Percentiles rank a stretch among this genome's conserved stretches.
Evolutionary conservation across 2,329 filamentous ascomycete genomes (phyloP).

Genomic region (Xylaria arbuscula): DNA sequence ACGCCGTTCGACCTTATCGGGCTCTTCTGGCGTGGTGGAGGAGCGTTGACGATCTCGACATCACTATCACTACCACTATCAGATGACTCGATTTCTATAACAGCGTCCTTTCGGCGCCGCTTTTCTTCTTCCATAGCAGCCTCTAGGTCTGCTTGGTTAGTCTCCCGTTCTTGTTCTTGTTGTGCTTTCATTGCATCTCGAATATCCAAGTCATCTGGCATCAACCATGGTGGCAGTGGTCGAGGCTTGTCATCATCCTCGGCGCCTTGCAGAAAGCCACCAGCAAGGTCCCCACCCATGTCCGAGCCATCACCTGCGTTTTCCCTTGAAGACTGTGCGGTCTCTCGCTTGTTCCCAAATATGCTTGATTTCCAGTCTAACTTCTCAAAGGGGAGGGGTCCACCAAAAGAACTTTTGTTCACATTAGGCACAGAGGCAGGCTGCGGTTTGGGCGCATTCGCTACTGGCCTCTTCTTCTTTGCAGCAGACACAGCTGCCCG

Average conservation of each 20-base stretch:
- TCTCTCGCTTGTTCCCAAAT: constrained; percentile 58
- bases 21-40: constrained; percentile 52
- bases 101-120: constrained; percentile 57
- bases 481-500: constrained; percentile 79
- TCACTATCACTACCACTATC: constrained; percentile 63
- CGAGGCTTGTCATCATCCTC: constrained; percentile 58
- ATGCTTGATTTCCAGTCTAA: constrained; percentile 75
- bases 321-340: constrained; percentile 41
- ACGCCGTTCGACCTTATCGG: constrained; percentile 30
- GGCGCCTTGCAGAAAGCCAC: constrained; percentile 52
- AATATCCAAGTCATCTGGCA: constrained; percentile 70
- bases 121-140: constrained; percentile 66
- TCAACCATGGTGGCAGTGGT: constrained; percentile 83
- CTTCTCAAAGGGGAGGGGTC: constrained; percentile 91
- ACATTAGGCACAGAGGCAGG: constrained; percentile 59
- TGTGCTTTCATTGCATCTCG: constrained; percentile 70
- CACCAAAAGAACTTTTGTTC: constrained; percentile 72
- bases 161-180: constrained; percentile 65
- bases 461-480: constrained; percentile 61
- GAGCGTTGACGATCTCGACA: constrained; percentile 67
- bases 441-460: constrained; percentile 45
- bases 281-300: constrained; percentile 47
- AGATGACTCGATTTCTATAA: constrained; percentile 73
- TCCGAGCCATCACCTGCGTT: constrained; percentile 20
- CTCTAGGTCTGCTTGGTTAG: constrained; percentile 72